These are phyloP conservation scores for Brassica carinata DNA, from an alignment of 345 rosid genomes.

Conservation along the genomic window DNA sequence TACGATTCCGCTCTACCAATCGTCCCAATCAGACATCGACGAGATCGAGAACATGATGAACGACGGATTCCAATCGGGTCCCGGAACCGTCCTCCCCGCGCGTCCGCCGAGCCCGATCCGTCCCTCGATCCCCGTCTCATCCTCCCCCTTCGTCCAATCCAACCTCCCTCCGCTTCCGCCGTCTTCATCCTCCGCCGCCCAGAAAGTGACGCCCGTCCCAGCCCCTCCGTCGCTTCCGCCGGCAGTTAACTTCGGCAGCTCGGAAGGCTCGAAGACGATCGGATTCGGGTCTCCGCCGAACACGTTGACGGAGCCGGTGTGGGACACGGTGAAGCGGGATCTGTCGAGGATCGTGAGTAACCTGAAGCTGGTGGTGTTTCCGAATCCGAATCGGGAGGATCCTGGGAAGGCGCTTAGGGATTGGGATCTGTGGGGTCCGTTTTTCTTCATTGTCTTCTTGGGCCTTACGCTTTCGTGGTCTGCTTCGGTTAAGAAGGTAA, in stretches of 20 bases:
- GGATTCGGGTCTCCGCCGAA: constrained; percentile 77
- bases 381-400: constrained; percentile 88
- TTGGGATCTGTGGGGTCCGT: constrained; percentile 99
- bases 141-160: constrained; percentile 71
- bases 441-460: constrained; percentile 88
- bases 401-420: constrained; percentile 97
- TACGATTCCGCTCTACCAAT: constrained; percentile 70
- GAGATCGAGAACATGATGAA: constrained; percentile 95
- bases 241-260: constrained; percentile 28
- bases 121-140: constrained; percentile 68
- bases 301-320: constrained; percentile 94
- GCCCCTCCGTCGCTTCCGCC: constrained; percentile 50
- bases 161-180: constrained; percentile 55
- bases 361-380: constrained; percentile 94
- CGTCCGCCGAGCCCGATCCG: constrained; percentile 81
- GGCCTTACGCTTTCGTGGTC: constrained; percentile 82
- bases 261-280: constrained; percentile 11
- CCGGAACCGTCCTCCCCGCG: constrained; percentile 81
- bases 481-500: constrained; percentile 44
- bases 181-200: constrained; percentile 30
- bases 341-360: constrained; percentile 92
- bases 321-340: constrained; percentile 98
- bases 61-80: constrained; percentile 63
- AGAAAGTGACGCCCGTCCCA: constrained; percentile 48
- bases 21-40: constrained; percentile 98